Base-by-base conservation (phyloP, 441 rosid species). In the Syzygium syzygioides region DNA sequence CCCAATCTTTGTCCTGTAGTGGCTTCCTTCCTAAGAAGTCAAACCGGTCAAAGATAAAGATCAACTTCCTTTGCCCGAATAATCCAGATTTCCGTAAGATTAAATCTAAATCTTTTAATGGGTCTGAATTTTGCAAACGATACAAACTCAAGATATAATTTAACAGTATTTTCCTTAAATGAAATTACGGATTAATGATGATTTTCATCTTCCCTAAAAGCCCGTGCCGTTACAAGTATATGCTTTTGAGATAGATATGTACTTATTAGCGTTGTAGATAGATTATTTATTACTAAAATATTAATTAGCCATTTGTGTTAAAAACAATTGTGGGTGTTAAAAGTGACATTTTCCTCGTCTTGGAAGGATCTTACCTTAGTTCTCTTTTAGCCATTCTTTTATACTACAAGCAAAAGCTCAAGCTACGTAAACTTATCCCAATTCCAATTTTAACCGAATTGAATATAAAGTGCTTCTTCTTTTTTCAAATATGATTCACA, bases 91-190 rank as follows among this genome's bases (percentile, higher is more conserved):
- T 37, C 37, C 37, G 37, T 37, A 37, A 37, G 37, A 37, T 37
- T 37, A 37, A 2, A 37, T 37, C 37, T 2, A 37, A 37, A 37
- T 37, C 3, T 37, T 37, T 37, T 37, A 37, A 37, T 37, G 37
- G 37, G 37, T 37, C 37, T 37, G 37, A 37, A 37, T 37, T 37
- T 37, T 4, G 4, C 37, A 37, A 37, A 37, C 37, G 37, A 37
- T 37, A 2, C 4, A 37, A 37, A 37, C 37, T 37, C 37, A 4
- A 37, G 37, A 37, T 4, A 37, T 37, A 37, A 37, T 37, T 37
- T 37, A 37, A 37, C 3, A 37, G 4, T 37, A 37, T 13, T 5
- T 15, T 2, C 66, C 32, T 1, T 12, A 14, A 1, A 5, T 0
- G 8, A 60, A 60, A 37, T 60, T 60, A 13, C 9, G 18, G 2